Base-by-base conservation (phyloP, 352 stramenopile species). In the Globisporangium orthogonon region DNA sequence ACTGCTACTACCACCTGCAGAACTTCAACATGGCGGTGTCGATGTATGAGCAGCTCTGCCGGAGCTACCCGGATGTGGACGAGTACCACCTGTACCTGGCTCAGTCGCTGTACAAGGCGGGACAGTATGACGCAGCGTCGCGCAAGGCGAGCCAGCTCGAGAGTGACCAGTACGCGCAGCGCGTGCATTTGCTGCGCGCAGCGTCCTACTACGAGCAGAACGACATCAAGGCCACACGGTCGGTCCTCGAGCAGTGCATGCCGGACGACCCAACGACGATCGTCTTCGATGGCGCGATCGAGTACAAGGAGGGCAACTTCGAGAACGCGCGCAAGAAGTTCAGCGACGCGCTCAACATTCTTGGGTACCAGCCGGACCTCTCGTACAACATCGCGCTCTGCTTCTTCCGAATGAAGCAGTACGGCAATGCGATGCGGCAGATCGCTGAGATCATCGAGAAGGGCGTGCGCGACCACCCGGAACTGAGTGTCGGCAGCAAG, bases 1-100 rank as follows among this genome's bases (percentile, higher is more conserved):
- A 98, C 70, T 98, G 94, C 75, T 98, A 97, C 73, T 98, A 98
- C 74, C 88, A 98, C 67, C 75, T 97, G 68, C 83, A 98, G 70
- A 94, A 98, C 66, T 98, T 94, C 68, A 64, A 76, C 35, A 72
- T 83, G 46, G 93, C 95, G 6, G 89, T 96, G 41, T 72, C 80
- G 55, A 97, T 97, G 73, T 99, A 98, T 67, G 93, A 98, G 63
- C 83, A 98, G 66, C 83, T 98, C 28, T 88, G 91, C 60, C 86
- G 91, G 52, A 81, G 94, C 51, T 98, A 92, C 69, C 96, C 95
- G 1, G 84, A 96, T 52, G 87, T 97, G 29, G 92, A 98, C 62
- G 93, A 98, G 62, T 99, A 99, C 73, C 83, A 96, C 45, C 63
- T 98, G 31, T 98, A 98, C 71, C 85, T 97, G 54, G 91, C 92